Conservation (phyloP, 495 filamentous ascomycete genomes). For the Neurospora sp. region DNA sequence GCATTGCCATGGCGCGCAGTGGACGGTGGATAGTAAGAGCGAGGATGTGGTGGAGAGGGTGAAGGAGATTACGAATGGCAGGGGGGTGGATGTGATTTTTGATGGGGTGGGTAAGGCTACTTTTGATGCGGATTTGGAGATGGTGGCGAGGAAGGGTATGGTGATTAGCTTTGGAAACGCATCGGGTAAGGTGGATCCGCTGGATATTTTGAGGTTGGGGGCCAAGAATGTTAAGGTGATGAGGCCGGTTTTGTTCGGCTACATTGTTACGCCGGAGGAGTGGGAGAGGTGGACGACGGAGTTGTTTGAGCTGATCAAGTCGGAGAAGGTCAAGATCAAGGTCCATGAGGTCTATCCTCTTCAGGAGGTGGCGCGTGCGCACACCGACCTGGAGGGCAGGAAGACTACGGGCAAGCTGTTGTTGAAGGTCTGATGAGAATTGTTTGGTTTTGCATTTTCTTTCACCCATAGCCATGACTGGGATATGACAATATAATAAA, state of each 20-base stretch:
- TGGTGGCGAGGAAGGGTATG: constrained; percentile 71
- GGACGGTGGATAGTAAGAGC: constrained; percentile 59
- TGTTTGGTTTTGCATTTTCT: too few relatives aligned
- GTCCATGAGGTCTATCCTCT: constrained; percentile 81
- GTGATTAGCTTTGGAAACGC: constrained; percentile 85
- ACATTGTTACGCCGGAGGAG: constrained; percentile 69
- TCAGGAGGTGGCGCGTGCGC: constrained; percentile 62
- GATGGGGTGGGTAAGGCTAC: constrained; percentile 84
- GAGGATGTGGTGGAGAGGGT: constrained; percentile 58
- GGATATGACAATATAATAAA: neutral
- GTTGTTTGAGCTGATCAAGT: constrained; percentile 60
- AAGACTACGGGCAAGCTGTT: constrained; percentile 77
- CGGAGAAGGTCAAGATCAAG: constrained; percentile 58
- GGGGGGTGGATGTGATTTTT: constrained; percentile 73
- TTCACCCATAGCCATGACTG: neutral
- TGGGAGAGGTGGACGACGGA: constrained; percentile 60
- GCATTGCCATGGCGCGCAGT: constrained; percentile 56
- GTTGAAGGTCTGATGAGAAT: constrained; percentile 27
- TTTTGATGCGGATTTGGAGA: constrained; percentile 74
- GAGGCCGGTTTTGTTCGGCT: constrained; percentile 64
- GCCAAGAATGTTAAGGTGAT: constrained; percentile 75
- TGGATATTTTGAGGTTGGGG: constrained; percentile 55
- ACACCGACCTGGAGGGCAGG: constrained; percentile 72
- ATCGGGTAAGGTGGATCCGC: constrained; percentile 63
- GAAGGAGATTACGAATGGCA: constrained; percentile 57